Base-by-base conservation (phyloP, 1,284 basidiomycete species). In the Irpex sp. region DNA sequence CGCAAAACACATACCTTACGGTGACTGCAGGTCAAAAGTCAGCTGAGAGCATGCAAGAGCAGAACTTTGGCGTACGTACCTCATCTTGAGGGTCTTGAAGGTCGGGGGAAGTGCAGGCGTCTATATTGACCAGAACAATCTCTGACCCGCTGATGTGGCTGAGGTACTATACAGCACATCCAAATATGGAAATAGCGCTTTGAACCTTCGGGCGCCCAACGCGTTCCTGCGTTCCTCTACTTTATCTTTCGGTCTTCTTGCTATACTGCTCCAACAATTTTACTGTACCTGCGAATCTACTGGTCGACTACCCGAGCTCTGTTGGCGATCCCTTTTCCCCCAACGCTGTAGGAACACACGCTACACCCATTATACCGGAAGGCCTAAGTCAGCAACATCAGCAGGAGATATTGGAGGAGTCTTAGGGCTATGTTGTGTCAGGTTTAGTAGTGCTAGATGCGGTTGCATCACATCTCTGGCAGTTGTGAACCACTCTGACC, bases 11-110 rank as follows among this genome's bases (percentile, higher is more conserved):
- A 68, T 62, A 79, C 77, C 77, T 79, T 79, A 75, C 77, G 77
- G 70, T 79, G 77, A 75, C 77, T 79, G 54, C 8, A 37, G 63
- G 51, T 44, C 21, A 3, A 48, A 37, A 8, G 44, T 70, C 56
- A 72, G 66, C 57, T 8, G 47, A 2, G 7, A 11, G 40, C 62
- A 31, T 31, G 47, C 62, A 58, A 58, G n/a, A 11, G 17, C 26
- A 58, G n/a, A 57, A 15, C 21, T 55, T 11, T n/a, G 59, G 59
- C 62, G 59, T 56, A 71, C 77, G 65, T 68, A 78, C 77, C 77
- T 78, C 77, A 78, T 78, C 73, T 76, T 77, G 73, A 68, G 65
- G 71, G 64, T 74, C 73, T 77, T 77, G 76, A 72, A 68, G 67
- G 70, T 66, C 69, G 63, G 55, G 64, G 52, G 69, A 64, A 65